Conservation (phyloP, 805 yeast species). For the Lachancea sp. region DNA sequence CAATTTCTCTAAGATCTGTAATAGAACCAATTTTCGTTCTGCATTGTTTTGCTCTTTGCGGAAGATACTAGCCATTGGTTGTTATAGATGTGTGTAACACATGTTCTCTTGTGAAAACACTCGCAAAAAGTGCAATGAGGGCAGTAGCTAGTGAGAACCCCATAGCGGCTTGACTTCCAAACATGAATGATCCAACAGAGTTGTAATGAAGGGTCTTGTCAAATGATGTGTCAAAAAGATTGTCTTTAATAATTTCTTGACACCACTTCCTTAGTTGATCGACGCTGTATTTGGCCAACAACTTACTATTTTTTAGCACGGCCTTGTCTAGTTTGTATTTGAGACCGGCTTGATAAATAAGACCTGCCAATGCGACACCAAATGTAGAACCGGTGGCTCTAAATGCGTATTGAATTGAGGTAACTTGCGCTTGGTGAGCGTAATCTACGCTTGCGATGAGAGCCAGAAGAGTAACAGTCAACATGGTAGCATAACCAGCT, state of each 20-base stretch:
- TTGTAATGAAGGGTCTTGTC: slow-evolving; percentile 39
- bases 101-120: slow-evolving; percentile 51
- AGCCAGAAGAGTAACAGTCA: slow-evolving; percentile 68
- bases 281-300: slow-evolving; percentile 3
- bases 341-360: slow-evolving; percentile 53
- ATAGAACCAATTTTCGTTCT: too few relatives aligned
- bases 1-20: too few relatives aligned
- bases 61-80: not conserved
- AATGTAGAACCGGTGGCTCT: slow-evolving; percentile 75
- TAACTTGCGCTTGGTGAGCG: slow-evolving; percentile 70
- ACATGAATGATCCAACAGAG: slow-evolving; percentile 41
- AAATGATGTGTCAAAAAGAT: slow-evolving; percentile 9
- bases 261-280: slow-evolving; percentile 7
- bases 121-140: slow-evolving; percentile 36
- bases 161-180: slow-evolving; percentile 47
- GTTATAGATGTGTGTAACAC: slow-evolving; percentile 41
- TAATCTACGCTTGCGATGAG: slow-evolving; percentile 69
- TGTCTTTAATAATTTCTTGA: slow-evolving; percentile 6
- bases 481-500: slow-evolving; percentile 55
- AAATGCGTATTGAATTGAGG: slow-evolving; percentile 81
- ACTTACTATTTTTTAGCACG: slow-evolving; percentile 6
- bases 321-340: slow-evolving; percentile 23
- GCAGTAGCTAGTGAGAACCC: slow-evolving; percentile 39
- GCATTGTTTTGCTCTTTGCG: too few relatives aligned
- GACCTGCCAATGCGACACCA: slow-evolving; percentile 65